Evolutionary conservation across 768 basidiomycete species (phyloP).

Genomic region (Podaxis sp.): DNA sequence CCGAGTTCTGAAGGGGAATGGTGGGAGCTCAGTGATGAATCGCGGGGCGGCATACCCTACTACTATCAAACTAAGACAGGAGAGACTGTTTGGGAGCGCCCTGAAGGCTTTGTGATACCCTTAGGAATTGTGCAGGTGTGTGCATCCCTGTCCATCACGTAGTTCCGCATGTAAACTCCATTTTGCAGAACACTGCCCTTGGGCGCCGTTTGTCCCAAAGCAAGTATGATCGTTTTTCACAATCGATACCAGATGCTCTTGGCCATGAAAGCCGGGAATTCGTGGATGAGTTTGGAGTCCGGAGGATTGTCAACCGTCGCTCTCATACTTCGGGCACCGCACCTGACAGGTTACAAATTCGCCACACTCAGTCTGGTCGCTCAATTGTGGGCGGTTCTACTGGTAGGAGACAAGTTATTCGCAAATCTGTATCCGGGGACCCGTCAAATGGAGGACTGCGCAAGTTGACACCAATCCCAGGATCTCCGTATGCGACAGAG

Average conservation of each 20-base stretch:
- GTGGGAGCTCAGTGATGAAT: conserved; percentile 92
- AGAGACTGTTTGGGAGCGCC: conserved; percentile 93
- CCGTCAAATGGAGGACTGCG: conserved; percentile 14
- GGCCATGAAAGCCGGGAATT: conserved; percentile 29
- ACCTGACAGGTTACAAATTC: conserved; percentile 23
- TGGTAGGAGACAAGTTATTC: conserved; percentile 22
- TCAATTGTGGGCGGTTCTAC: conserved; percentile 22
- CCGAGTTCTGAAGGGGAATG: conserved; percentile 86
- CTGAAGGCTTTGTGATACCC: conserved; percentile 87
- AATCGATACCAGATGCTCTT: conserved; percentile 27
- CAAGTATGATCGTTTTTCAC: conserved; percentile 43
- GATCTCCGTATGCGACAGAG: conserved; percentile 68
- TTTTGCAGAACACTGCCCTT: conserved; percentile 19
- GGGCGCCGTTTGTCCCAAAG: conserved; percentile 21
- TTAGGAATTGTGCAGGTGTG: conserved; percentile 82
- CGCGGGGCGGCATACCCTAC: conserved; percentile 81
- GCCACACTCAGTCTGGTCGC: conserved; percentile 32
- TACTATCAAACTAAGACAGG: conserved; percentile 94
- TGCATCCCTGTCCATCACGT: conserved; percentile 1
- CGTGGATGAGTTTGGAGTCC: conserved; percentile 9
- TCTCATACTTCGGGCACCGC: conserved; percentile 33
- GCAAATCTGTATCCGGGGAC: conserved; percentile 25
- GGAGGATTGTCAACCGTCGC: conserved; percentile 28
- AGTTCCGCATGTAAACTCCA: not conserved
- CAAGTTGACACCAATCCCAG: conserved; percentile 64